Conservation (phyloP, 2,329 filamentous ascomycete genomes). For the Alternaria ethzedia region DNA sequence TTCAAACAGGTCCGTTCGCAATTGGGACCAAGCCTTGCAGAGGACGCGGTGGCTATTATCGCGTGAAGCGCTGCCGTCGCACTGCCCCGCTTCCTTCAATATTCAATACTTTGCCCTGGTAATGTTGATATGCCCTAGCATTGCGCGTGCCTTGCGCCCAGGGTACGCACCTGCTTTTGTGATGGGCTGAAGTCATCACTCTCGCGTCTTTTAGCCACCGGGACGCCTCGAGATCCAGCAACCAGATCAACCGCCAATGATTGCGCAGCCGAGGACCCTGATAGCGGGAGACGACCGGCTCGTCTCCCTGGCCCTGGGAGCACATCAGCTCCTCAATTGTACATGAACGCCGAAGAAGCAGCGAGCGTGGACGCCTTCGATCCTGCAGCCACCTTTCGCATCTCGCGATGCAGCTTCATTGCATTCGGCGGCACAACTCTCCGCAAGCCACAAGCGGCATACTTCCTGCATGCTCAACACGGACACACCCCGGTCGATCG, state of each 20-base stretch:
- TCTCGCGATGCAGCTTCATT: background rate
- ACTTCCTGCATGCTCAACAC: background rate
- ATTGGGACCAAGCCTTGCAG: background rate
- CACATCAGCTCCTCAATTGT: constrained; percentile 8
- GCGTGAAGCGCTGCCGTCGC: constrained; percentile 6
- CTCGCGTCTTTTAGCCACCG: constrained; percentile 7
- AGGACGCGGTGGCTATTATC: constrained; percentile 1
- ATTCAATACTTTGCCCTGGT: constrained; percentile 4
- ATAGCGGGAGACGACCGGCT: constrained; percentile 24
- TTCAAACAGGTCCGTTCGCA: constrained; percentile 2
- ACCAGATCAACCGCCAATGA: constrained; percentile 14
- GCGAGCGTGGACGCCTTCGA: constrained; percentile 5
- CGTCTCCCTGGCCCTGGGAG: constrained; percentile 27
- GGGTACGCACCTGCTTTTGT: constrained; percentile 7
- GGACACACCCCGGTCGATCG: background rate
- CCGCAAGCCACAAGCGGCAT: background rate
- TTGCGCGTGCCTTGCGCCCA: background rate
- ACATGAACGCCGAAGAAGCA: constrained; percentile 6
- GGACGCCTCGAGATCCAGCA: constrained; percentile 9
- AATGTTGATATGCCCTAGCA: background rate
- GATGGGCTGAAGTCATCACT: constrained; percentile 11
- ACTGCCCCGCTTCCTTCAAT: constrained; percentile 8
- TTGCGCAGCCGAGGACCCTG: constrained; percentile 15
- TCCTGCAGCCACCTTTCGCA: background rate
- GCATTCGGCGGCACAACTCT: background rate